Base-by-base conservation (phyloP, 2,329 filamentous ascomycete species). In the Cytospora chrysosperma region DNA sequence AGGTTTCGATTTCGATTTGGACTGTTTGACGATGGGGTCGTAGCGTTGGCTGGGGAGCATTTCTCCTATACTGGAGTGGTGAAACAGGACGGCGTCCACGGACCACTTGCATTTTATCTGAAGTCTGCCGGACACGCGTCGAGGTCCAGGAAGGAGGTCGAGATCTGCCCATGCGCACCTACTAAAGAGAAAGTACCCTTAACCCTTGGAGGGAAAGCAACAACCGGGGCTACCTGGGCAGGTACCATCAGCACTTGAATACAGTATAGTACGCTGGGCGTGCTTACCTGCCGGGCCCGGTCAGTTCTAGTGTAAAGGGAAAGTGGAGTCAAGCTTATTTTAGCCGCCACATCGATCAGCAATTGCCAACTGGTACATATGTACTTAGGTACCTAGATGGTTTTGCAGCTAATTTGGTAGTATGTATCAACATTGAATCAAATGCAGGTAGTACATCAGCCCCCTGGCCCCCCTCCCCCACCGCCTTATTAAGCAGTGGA, bases 51-150 rank as follows among this genome's bases (percentile, higher is more conserved):
- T n/a, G n/a, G n/a, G 30, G 51, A 49, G 51, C 51, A 49, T 55
- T 15, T 55, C 51, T 51, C 51, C 58, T 55, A 55, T 61, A 40
- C 30, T 51, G 58, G 58, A 61, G 58, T 55, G 40, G 37, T 55
- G 51, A 61, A 49, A 61, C 58, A 61, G 49, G 21, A 17, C 50
- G 51, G 24, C 21, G 43, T 47, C n/a, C 43, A 47, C 43, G 43
- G 43, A 24, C 43, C 43, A 47, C 43, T 47, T 24, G 43, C 43
- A 47, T 24, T 47, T 47, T 47, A 47, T 47, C 51, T 49, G 27
- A 61, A 55, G 58, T 55, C 34, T 55, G 55, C 47, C 51, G 47
- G 37, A 61, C 58, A 61, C 51, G 51, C 51, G 51, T 61, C 58
- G 9, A 9, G 58, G 37, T 51, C 58, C 58, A 61, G 58, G 49